Evolutionary conservation across 768 basidiomycete species (phyloP).

Genomic region (Phlegmacium glaucopus): DNA sequence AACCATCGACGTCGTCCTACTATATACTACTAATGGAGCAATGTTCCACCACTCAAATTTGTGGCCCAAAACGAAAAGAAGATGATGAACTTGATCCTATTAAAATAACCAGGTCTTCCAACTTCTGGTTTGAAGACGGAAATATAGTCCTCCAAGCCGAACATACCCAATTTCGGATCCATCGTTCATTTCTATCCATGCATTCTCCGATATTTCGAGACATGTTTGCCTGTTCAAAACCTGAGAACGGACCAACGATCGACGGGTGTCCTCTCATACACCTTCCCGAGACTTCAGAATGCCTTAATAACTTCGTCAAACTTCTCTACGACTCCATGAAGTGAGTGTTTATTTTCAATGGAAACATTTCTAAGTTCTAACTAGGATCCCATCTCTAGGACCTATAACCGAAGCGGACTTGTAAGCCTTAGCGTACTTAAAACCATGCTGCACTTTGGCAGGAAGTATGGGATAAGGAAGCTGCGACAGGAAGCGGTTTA

Average conservation of each 20-base stretch:
- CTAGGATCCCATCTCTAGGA: too few relatives aligned
- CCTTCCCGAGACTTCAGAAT: conserved; percentile 9
- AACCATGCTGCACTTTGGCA: neutral
- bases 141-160: conserved; percentile 19
- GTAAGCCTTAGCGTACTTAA: neutral
- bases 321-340: conserved; percentile 6
- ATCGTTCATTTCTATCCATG: conserved; percentile 13
- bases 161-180: conserved; percentile 19
- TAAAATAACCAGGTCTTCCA: too few relatives aligned
- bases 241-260: neutral
- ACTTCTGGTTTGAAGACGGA: conserved; percentile 20
- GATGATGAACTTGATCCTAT: too few relatives aligned
- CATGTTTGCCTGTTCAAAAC: conserved; percentile 20
- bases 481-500: neutral
- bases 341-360: neutral
- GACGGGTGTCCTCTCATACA: conserved; percentile 18
- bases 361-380: too few relatives aligned
- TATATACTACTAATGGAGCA: too few relatives aligned
- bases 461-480: neutral
- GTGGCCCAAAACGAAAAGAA: too few relatives aligned
- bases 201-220: conserved; percentile 20
- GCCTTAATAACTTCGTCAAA: conserved; percentile 8
- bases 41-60: too few relatives aligned
- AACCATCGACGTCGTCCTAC: too few relatives aligned
- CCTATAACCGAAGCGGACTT: too few relatives aligned